A percentile compares a stretch with the other conserved stretches of the same genome.
Evolutionary conservation across 2,329 filamentous ascomycete species (phyloP).

Genomic region (Cladophialophora yegresii): DNA sequence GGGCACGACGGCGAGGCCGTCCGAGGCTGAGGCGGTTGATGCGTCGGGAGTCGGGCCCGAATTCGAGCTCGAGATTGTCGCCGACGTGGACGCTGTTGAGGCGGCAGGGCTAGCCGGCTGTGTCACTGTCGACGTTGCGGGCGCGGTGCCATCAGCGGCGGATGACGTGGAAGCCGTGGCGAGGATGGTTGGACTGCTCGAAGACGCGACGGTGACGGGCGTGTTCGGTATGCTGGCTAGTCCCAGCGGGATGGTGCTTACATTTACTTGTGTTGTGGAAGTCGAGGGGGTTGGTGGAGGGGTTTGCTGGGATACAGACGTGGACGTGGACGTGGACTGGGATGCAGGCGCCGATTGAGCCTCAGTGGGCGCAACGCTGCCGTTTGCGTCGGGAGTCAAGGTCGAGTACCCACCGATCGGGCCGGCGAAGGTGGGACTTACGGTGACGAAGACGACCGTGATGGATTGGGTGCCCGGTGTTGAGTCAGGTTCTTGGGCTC

Average conservation of each 20-base stretch:
- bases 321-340: neutral
- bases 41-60: neutral
- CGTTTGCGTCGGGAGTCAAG: conserved; percentile 19
- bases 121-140: neutral
- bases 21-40: neutral
- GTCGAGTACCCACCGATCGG: conserved; percentile 52
- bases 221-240: conserved; percentile 2
- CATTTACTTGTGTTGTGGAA: neutral
- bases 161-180: neutral
- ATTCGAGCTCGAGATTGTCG: neutral
- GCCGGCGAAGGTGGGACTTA: conserved; percentile 54
- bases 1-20: conserved; percentile 7
- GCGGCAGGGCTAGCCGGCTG: too few species aligned
- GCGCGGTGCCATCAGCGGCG: neutral
- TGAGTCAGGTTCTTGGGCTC: neutral
- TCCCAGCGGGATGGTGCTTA: neutral
- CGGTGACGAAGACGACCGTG: conserved; percentile 54
- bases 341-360: too few species aligned
- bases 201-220: neutral
- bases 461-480: conserved; percentile 10
- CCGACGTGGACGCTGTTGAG: neutral
- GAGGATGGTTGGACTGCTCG: neutral
- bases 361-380: neutral
- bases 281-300: neutral
- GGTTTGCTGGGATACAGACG: neutral